These are phyloP conservation scores for Diaporthe humulicola DNA, from an alignment of 2,329 filamentous ascomycete species.

Conservation along the genomic window DNA sequence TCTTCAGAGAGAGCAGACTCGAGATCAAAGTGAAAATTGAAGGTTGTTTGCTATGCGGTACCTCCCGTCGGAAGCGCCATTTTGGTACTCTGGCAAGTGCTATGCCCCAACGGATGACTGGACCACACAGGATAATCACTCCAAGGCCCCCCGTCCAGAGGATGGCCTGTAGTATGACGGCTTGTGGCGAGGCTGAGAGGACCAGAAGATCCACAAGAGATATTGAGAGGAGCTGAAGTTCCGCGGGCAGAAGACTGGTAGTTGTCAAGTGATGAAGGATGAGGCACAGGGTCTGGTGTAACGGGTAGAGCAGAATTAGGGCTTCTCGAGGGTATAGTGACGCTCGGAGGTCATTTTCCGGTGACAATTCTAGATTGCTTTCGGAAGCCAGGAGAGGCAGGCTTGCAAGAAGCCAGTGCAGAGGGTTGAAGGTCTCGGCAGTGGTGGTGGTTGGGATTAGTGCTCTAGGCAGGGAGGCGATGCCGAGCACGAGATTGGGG, in stretches of 20 bases:
- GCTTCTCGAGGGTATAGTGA: conserved; percentile 46
- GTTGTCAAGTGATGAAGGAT: conserved; percentile 86
- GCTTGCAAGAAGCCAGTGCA: conserved; percentile 86
- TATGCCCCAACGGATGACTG: conserved; percentile 86
- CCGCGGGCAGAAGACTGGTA: conserved; percentile 87
- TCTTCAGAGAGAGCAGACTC: conserved; percentile 47
- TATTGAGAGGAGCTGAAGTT: conserved; percentile 88
- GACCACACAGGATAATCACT: conserved; percentile 79
- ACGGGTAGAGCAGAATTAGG: conserved; percentile 73
- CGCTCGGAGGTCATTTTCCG: conserved; percentile 42
- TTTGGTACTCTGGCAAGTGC: conserved; percentile 88
- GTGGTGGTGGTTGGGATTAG: conserved; percentile 76
- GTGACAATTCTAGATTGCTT: conserved; percentile 34
- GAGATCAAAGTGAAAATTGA: conserved; percentile 53
- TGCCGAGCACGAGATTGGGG: conserved; percentile 84
- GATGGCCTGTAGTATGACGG: conserved; percentile 85
- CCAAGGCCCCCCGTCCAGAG: conserved; percentile 87
- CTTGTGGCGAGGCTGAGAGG: conserved; percentile 84
- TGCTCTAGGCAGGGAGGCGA: conserved; percentile 80
- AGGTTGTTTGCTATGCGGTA: conserved; percentile 51
- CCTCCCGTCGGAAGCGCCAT: conserved; percentile 83
- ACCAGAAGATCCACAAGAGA: conserved; percentile 85
- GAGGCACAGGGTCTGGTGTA: conserved; percentile 83
- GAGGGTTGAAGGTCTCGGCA: conserved; percentile 69
- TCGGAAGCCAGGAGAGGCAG: conserved; percentile 72